Conservation (phyloP, 768 basidiomycete genomes). For the Glaciozyma martinii region DNA sequence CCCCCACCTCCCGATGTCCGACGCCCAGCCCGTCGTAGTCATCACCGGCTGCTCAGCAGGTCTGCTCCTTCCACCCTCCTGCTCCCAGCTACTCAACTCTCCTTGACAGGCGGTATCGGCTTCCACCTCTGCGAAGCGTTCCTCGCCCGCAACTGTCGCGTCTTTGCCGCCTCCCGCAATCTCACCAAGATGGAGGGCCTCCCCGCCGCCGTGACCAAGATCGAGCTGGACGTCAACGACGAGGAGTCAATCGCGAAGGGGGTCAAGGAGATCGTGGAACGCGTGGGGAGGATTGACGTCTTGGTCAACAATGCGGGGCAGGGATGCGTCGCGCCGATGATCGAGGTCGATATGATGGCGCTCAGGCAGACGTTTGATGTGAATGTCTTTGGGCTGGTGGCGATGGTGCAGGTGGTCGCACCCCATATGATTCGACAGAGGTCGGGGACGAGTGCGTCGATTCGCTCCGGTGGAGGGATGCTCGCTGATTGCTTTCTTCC, state of each 20-base stretch:
- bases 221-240: background rate
- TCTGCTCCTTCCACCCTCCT: background rate
- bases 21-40: background rate
- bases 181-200: background rate
- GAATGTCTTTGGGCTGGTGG: slow-evolving; percentile 2
- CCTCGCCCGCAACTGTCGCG: background rate
- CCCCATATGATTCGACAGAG: background rate
- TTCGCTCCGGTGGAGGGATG: background rate
- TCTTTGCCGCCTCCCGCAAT: background rate
- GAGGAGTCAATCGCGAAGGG: background rate
- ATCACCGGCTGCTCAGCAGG: background rate
- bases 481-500: background rate
- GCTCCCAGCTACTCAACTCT: background rate
- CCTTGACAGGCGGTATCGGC: background rate
- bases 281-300: background rate
- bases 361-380: background rate
- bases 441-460: background rate
- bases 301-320: slow-evolving; percentile 4
- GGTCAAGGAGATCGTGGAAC: background rate
- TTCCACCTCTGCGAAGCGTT: slow-evolving; percentile 1
- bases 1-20: no score
- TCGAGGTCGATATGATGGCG: background rate
- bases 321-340: background rate
- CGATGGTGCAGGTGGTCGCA: background rate
- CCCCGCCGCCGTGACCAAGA: background rate